Evolutionary conservation across 495 filamentous ascomycete genomes (phyloP), one percentile per base, ranked within the genome.

Genomic region (Coniosporium apollinis): DNA sequence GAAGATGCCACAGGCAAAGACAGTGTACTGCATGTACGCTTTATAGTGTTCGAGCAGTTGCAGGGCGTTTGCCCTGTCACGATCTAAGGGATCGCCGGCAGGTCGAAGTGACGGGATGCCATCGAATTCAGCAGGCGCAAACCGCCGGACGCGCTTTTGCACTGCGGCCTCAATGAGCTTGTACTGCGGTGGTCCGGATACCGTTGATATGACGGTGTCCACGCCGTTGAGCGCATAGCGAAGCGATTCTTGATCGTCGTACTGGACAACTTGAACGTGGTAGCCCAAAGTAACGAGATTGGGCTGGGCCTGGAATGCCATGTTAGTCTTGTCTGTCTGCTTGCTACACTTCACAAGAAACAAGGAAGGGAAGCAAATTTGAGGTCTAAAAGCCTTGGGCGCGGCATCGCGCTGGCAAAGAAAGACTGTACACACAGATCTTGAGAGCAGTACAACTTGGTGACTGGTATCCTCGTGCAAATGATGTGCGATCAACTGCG

Each of bases 111-210:
- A 43, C 11, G 64, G 62, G 5, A 48, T 47, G 2, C 77, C 76
- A 56, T 82, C 79, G 36, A 82, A 84, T 45, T 82, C 79, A 2
- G 79, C 79, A 9, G 79, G 79, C 11, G 75, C 72, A 48, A 83
- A 82, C 15, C 73, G 63, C 17, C 65, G 63, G 6, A 82, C 79
- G n/a, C 66, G 51, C 10, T 66, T 69, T 20, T 61, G 54, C 19
- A 74, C 64, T 6, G 78, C 78, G 1, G 79, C 76, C 42, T 79
- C 70, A 47, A 84, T 82, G 13, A 84, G 66, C 46, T 72, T 67
- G 41, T 82, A 61, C 44, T 84, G 78, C 19, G 72, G 61, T 33
- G 47, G 53, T 22, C 71, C 69, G 2, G 69, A 66, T 22, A 84
- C 70, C 9, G 79, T 82, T 4, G 79, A 84, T 36, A 84, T 79